phyloP scores from a whole-genome alignment of 2,329 filamentous ascomycete species.

The Cladosporium cucumerinum region DNA sequence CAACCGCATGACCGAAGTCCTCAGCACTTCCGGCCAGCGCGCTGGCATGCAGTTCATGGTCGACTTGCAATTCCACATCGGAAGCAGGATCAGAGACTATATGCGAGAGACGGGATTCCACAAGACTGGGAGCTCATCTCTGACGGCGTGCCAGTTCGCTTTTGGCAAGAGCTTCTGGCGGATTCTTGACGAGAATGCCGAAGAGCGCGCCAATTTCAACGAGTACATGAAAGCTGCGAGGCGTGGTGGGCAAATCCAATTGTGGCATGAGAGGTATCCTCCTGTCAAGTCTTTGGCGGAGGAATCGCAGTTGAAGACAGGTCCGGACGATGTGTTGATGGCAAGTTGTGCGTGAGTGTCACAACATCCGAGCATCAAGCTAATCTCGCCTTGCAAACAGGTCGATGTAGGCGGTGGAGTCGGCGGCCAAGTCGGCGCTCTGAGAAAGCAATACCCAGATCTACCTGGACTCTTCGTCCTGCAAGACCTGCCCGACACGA shows the following conservation, averaged over 20 bases:
- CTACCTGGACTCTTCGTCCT: conserved; percentile 19
- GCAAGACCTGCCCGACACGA: conserved; percentile 20
- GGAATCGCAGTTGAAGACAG: conserved; percentile 1
- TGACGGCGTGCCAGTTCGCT: background rate
- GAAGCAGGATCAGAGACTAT: background rate
- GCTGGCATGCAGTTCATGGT: conserved; percentile 1
- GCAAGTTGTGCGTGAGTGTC: too few species aligned
- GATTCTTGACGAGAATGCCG: background rate
- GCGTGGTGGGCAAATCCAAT: background rate
- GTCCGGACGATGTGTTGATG: conserved; percentile 15
- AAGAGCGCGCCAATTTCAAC: background rate
- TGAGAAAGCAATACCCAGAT: conserved; percentile 15
- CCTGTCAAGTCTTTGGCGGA: background rate
- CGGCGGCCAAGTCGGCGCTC: conserved; percentile 11
- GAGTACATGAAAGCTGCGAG: conserved; percentile 4
- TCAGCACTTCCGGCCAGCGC: background rate
- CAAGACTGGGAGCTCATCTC: background rate
- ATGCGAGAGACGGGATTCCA: background rate
- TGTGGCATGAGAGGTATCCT: conserved; percentile 1
- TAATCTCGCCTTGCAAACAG: background rate
- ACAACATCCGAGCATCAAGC: too few species aligned
- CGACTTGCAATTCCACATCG: background rate
- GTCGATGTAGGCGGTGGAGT: conserved; percentile 21
- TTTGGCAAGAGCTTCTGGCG: background rate
- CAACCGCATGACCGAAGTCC: conserved; percentile 1